Evolutionary conservation across 2,329 filamentous ascomycete genomes (phyloP), one percentile per base, ranked within the genome.

Genomic region (Sporothrix phasma): DNA sequence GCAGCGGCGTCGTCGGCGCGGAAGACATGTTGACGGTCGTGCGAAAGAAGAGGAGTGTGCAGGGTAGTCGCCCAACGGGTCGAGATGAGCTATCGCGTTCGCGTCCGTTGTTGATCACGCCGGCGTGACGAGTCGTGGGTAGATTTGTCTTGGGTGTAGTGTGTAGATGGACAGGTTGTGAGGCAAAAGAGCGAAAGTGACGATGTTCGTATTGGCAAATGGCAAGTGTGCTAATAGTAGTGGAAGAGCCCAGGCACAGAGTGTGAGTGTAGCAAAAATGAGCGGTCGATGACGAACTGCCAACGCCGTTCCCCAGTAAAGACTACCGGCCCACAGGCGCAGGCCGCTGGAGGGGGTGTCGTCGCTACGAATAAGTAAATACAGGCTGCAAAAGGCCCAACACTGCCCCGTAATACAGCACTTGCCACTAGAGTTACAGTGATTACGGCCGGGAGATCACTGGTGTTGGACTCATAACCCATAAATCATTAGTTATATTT

Each of bases 1-100:
- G 65, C 41, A 69, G 66, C 37, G 65, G 66, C 45, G 67, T 65
- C 10, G 61, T 26, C 24, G 63, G 64, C 17, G 56, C 56, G 19
- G 56, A 62, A 13, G 63, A 59, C n/a, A 60, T 64, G 11, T n/a
- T 56, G 56, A 41, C 34, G 56, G 19, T 11, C 22, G 17, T 22
- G 3, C 34, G 53, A 22, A 29, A 10, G 26, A 56, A 8, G 47
- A 24, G 31, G 10, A 11, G 31, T 39, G 17, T 43, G 41, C 19
- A 10, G 6, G 17, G 47, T 17, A 51, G 47, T 51, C 47, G 6
- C 3, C 34, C 47, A 31, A 26, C 26, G 26, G 6, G 17, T 34
- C 5, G 17, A 17, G 17, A 3, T 8, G 31, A 19, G 2, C n/a
- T 39, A 19, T 17, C 51, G 31, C 31, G 31, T 10, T 24, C 15